A percentile compares a stretch with the other conserved stretches of the same genome.
phyloP scores from a whole-genome alignment of 805 yeast species.

The Lachancea sp. region DNA sequence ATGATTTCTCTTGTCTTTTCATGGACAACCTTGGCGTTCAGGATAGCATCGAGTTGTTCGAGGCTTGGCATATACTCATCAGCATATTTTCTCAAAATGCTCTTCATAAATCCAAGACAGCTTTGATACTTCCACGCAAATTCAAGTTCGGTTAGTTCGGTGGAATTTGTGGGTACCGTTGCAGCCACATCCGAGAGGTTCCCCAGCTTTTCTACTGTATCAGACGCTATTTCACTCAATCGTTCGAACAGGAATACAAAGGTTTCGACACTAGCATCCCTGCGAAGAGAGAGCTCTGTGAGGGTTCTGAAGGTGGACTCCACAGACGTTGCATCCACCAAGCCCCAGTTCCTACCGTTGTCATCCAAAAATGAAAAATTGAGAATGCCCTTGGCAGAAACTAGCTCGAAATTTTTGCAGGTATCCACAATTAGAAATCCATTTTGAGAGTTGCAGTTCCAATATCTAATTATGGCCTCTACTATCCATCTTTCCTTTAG shows the following conservation, averaged over 20 bases:
- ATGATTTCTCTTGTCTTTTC: slow-evolving; percentile 28
- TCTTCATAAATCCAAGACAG: slow-evolving; percentile 34
- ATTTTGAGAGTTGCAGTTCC: slow-evolving; percentile 60
- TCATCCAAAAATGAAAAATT: slow-evolving; percentile 38
- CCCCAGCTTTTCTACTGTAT: slow-evolving; percentile 18
- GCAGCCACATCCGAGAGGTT: slow-evolving; percentile 20
- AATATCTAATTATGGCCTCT: slow-evolving; percentile 51
- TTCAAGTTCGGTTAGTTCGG: slow-evolving; percentile 33
- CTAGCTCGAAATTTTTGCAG: slow-evolving; percentile 41
- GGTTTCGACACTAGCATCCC: slow-evolving; percentile 19
- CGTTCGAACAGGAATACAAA: slow-evolving; percentile 29
- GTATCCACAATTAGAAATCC: slow-evolving; percentile 55
- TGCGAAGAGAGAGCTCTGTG: slow-evolving; percentile 21
- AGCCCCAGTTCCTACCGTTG: slow-evolving; percentile 31
- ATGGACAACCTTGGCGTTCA: slow-evolving; percentile 32
- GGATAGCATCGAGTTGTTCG: slow-evolving; percentile 32
- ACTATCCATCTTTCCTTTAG: slow-evolving; percentile 41
- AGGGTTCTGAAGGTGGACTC: slow-evolving; percentile 39
- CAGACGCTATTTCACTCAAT: slow-evolving; percentile 21
- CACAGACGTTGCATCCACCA: slow-evolving; percentile 41
- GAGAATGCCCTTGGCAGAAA: slow-evolving; percentile 39
- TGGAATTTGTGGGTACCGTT: slow-evolving; percentile 22
- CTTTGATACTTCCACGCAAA: slow-evolving; percentile 39
- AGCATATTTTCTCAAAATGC: slow-evolving; percentile 40
- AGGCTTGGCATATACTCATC: slow-evolving; percentile 35